A percentile compares a stretch with the other conserved stretches of the same genome.
Evolutionary conservation across 768 basidiomycete genomes (phyloP).

Genomic region (Amanita subjunquillea): DNA sequence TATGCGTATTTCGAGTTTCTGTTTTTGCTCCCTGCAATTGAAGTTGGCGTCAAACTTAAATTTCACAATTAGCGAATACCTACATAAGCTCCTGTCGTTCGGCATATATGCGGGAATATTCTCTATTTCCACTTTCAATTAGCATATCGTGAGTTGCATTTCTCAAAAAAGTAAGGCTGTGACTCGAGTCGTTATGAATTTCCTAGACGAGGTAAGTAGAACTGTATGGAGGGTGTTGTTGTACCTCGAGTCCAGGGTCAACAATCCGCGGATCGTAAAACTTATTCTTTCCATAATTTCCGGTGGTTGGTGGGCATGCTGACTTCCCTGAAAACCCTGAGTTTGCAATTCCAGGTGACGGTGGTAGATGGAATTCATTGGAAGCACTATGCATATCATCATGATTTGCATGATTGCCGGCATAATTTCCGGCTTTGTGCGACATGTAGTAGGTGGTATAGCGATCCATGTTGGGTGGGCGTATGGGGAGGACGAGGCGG

Average conservation of each 20-base stretch:
- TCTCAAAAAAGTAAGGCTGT: background rate
- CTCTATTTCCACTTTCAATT: too few species aligned
- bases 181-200: background rate
- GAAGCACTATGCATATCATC: background rate
- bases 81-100: too few species aligned
- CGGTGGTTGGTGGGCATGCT: background rate
- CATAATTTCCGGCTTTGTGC: background rate
- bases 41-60: too few species aligned
- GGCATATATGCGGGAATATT: too few species aligned
- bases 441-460: conserved; percentile 1
- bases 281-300: background rate
- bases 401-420: background rate
- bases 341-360: background rate
- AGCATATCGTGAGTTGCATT: too few species aligned
- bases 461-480: background rate
- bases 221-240: background rate
- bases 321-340: background rate
- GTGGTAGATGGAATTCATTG: background rate
- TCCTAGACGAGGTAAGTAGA: background rate
- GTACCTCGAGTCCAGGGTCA: background rate
- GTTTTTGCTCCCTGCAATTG: too few species aligned
- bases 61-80: too few species aligned
- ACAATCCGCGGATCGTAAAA: background rate
- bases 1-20: too few species aligned
- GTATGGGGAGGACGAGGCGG: background rate